phyloP scores from a whole-genome alignment of 83 land plant species.

The Thuja plicata region DNA sequence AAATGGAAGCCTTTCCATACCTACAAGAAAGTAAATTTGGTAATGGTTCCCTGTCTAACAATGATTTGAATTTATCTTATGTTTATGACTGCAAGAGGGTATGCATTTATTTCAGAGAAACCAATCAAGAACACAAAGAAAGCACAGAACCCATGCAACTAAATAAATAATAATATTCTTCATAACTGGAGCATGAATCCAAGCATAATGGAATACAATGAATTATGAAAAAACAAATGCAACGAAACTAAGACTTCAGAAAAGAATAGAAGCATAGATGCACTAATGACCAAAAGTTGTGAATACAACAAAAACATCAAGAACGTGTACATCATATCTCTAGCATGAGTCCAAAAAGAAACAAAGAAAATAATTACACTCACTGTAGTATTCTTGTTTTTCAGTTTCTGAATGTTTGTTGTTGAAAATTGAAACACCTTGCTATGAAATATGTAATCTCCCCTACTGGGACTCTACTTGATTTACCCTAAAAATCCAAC shows the following conservation, averaged over 20 bases:
- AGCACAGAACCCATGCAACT: background rate
- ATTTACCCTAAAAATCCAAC: too few relatives aligned
- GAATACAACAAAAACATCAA: background rate
- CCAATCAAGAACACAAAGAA: background rate
- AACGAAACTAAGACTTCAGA: background rate
- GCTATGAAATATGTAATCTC: too few relatives aligned
- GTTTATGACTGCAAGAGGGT: background rate
- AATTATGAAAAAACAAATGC: background rate
- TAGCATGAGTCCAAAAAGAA: background rate
- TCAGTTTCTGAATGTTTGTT: background rate
- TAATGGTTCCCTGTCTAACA: background rate
- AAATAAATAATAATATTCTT: background rate
- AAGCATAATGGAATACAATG: background rate
- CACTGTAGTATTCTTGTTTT: background rate
- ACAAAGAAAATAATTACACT: background rate
- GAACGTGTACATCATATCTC: background rate
- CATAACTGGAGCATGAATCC: background rate
- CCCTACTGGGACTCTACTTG: too few relatives aligned
- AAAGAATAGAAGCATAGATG: background rate
- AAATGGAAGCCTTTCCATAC: slow-evolving; percentile 77
- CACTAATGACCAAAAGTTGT: background rate
- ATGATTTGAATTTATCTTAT: background rate
- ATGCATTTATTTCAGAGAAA: background rate
- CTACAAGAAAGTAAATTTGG: slow-evolving; percentile 27
- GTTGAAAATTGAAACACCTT: background rate